These are phyloP conservation scores for Pseudocercospora macadamiae DNA, from an alignment of 2,329 filamentous ascomycete species.

Conservation along the genomic window DNA sequence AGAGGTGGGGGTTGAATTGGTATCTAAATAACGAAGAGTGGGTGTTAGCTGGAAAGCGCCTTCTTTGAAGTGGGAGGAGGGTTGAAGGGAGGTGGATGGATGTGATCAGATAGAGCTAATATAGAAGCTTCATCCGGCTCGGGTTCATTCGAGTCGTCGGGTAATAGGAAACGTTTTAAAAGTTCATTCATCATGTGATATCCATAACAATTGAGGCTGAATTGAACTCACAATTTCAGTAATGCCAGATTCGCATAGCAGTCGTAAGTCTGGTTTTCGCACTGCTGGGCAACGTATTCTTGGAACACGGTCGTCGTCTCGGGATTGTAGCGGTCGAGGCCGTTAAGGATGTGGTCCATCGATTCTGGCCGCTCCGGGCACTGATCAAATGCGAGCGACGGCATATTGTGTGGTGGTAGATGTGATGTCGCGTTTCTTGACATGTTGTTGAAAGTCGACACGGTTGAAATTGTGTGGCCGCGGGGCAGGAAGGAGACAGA, in stretches of 20 bases:
- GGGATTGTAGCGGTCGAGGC: conserved; percentile 97
- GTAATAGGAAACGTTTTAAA: conserved; percentile 97
- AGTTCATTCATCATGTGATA: conserved; percentile 73
- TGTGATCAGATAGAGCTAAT: conserved; percentile 75
- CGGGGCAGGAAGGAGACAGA: not conserved
- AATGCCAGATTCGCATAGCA: conserved; percentile 95
- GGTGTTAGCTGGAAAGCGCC: conserved; percentile 18
- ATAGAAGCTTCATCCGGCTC: conserved; percentile 65
- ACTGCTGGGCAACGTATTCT: conserved; percentile 91
- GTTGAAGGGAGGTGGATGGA: conserved; percentile 10
- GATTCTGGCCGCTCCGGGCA: conserved; percentile 88
- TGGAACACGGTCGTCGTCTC: conserved; percentile 93
- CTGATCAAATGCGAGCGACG: conserved; percentile 72
- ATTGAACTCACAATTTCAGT: conserved; percentile 83
- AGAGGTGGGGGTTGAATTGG: conserved; percentile 98
- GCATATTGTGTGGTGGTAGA: conserved; percentile 36
- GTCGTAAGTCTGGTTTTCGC: conserved; percentile 91
- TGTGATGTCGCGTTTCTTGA: not conserved
- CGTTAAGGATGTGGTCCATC: conserved; percentile 92
- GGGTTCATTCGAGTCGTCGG: conserved; percentile 68
- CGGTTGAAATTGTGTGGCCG: conserved; percentile 19
- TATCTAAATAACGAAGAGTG: conserved; percentile 62
- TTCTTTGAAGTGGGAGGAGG: conserved; percentile 9
- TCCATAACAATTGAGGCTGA: not conserved
- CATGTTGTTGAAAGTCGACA: not conserved